A percentile compares a stretch with the other conserved stretches of the same genome.
Evolutionary conservation across 2,329 filamentous ascomycete species (phyloP).

Genomic region (Hirsutella rhossiliensis): DNA sequence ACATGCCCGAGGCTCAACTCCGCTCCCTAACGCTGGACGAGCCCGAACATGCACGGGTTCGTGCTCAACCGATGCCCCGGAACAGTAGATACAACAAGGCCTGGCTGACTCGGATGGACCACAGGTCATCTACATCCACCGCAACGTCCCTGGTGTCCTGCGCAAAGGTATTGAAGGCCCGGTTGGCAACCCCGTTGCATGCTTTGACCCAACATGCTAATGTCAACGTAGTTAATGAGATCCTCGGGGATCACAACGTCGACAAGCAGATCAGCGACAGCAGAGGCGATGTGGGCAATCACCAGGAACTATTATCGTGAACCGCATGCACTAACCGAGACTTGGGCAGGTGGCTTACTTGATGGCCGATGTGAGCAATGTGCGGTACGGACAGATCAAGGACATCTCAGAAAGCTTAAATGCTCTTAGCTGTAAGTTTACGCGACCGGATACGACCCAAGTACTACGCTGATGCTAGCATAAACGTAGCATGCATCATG

Average conservation of each 20-base stretch:
- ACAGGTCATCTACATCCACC: constrained; percentile 86
- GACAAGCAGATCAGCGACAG: constrained; percentile 98
- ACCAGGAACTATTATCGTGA: neutral
- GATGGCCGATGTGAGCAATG: constrained; percentile 93
- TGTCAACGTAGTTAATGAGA: constrained; percentile 63
- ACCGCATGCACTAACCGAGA: no score
- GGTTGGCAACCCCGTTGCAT: constrained; percentile 1
- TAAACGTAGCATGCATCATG: constrained; percentile 27
- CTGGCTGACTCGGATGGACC: neutral
- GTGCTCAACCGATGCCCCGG: constrained; percentile 1
- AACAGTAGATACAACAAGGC: neutral
- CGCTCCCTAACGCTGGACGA: constrained; percentile 86
- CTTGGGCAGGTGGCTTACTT: constrained; percentile 66
- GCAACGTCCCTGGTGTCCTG: constrained; percentile 90
- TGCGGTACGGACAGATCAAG: constrained; percentile 70
- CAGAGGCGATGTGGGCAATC: constrained; percentile 60
- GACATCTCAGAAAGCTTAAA: constrained; percentile 77
- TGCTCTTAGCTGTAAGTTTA: constrained; percentile 57
- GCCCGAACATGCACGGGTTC: constrained; percentile 70
- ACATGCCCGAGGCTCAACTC: constrained; percentile 88
- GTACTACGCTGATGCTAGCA: neutral
- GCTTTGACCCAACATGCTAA: neutral
- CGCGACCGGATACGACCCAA: neutral
- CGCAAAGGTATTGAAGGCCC: constrained; percentile 48
- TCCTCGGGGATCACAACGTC: constrained; percentile 90